Evolutionary conservation across 305 asterid genomes (phyloP), one percentile per base, ranked within the genome.

Genomic region (Plantago lanceolata): DNA sequence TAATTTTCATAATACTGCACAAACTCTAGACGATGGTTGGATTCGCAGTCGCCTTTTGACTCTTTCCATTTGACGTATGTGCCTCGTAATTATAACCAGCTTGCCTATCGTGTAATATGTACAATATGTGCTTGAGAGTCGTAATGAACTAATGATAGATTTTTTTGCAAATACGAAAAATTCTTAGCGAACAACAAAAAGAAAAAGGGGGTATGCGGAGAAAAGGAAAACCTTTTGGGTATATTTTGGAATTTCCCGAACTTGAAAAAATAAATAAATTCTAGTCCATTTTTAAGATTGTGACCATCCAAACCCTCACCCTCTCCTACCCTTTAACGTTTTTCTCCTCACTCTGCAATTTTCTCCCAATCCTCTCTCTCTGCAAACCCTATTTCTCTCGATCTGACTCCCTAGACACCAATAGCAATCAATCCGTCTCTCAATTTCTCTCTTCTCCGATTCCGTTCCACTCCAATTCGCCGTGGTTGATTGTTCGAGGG

Each of bases 221-320:
- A 2, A 11, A 11, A 40, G 1, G 3, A 11, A 9, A 40, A 40
- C 13, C 45, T 9, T 40, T 40, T 11, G 45, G 45, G 45, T 3
- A 11, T 11, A 40, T 40, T 40, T 40, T 40, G 1, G 15, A 40
- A 40, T 40, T 40, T 40, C 16, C 45, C 8, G 40, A 33, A 33
- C 2, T 0, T 33, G 5, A 29, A 35, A 40, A 40, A 9, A 9
- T 40, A 9, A 12, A 9, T 8, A 40, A 40, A 40, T 40, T 40
- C 44, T 37, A 0, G 0, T 40, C 9, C 45, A 40, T 9, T 40
- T 40, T 40, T 9, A 11, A 40, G 45, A 40, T 80, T 78, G 74
- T 76, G 84, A 77, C 87, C 90, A 83, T 79, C 93, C 95, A 82
- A 81, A 79, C 91, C 84, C 87, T 78, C 71, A 70, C 82, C 73